Percentiles rank a stretch among this genome's conserved stretches.
phyloP scores from a whole-genome alignment of 192 early-diverging fungal species.

The Borealophlyctis nickersoniae region DNA sequence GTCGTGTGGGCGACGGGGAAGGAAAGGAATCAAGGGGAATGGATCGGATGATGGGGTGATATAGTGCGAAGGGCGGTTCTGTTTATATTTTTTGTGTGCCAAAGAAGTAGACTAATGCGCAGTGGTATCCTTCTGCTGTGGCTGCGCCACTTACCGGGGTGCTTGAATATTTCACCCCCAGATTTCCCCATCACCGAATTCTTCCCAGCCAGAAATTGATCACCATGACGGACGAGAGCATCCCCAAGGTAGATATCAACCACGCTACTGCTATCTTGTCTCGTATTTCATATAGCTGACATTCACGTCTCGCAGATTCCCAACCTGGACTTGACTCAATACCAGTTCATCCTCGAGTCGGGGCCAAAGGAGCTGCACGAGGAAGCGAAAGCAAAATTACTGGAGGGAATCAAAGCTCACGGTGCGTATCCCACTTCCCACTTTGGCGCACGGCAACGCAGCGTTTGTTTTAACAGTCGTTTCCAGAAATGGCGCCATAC shows the following conservation, averaged over 20 bases:
- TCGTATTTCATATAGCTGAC: background rate
- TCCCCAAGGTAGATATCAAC: background rate
- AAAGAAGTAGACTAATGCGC: no score
- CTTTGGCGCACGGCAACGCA: background rate
- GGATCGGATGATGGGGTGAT: no score
- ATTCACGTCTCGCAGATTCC: slow-evolving; percentile 62
- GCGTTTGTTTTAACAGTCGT: background rate
- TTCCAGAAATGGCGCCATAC: slow-evolving; percentile 84
- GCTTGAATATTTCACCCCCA: no score
- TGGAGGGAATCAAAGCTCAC: slow-evolving; percentile 76
- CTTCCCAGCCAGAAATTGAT: no score
- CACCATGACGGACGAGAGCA: background rate
- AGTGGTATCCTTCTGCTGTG: no score
- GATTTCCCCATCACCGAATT: no score
- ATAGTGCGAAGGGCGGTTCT: no score
- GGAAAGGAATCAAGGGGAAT: no score
- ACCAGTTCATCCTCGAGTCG: slow-evolving; percentile 73
- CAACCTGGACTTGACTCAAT: slow-evolving; percentile 80
- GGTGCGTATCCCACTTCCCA: slow-evolving; percentile 54
- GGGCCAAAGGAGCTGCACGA: slow-evolving; percentile 68
- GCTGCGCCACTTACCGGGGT: no score
- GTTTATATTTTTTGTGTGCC: no score
- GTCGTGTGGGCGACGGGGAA: no score
- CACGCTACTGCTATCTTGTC: background rate
- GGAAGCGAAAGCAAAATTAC: slow-evolving; percentile 65